Percentiles rank a stretch among this genome's conserved stretches.
phyloP scores from a whole-genome alignment of 108 stramenopile species.

The Skeletonema menzelii region DNA sequence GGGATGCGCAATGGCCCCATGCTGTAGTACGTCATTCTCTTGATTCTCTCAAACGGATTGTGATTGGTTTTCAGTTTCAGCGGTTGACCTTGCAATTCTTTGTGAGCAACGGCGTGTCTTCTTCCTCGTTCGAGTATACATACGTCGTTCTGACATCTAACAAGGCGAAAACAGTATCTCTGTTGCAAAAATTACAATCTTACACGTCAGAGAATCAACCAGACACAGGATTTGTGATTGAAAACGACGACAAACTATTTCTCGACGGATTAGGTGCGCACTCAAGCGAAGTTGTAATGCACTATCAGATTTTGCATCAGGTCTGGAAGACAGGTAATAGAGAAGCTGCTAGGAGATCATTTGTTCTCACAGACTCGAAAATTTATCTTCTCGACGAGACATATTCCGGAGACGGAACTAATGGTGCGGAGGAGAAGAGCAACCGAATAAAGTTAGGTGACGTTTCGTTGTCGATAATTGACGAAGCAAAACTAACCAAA shows the following conservation, averaged over 20 bases:
- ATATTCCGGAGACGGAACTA: conserved; percentile 66
- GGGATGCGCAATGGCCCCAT: conserved; percentile 77
- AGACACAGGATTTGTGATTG: conserved; percentile 47
- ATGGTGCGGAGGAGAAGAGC: conserved; percentile 21
- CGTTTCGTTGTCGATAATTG: conserved; percentile 54
- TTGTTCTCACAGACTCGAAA: conserved; percentile 73
- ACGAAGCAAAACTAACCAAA: conserved; percentile 56
- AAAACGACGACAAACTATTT: conserved; percentile 80
- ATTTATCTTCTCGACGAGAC: conserved; percentile 78
- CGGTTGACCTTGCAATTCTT: conserved; percentile 70
- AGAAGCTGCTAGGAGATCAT: conserved; percentile 66
- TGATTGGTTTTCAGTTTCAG: conserved; percentile 89
- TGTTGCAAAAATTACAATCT: conserved; percentile 72
- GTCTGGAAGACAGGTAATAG: conserved; percentile 78
- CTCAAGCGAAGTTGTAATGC: conserved; percentile 63
- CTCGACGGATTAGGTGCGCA: conserved; percentile 69
- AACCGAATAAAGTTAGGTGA: conserved; percentile 35
- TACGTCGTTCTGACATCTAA: conserved; percentile 75
- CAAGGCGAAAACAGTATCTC: conserved; percentile 60
- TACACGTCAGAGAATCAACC: conserved; percentile 40
- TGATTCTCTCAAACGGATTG: conserved; percentile 56
- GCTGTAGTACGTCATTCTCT: conserved; percentile 71
- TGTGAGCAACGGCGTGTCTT: conserved; percentile 35
- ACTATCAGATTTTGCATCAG: conserved; percentile 81
- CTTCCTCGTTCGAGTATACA: conserved; percentile 54